Evolutionary conservation across 441 rosid species (phyloP), one percentile per base, ranked within the genome.

Genomic region (Omphalea diandra): DNA sequence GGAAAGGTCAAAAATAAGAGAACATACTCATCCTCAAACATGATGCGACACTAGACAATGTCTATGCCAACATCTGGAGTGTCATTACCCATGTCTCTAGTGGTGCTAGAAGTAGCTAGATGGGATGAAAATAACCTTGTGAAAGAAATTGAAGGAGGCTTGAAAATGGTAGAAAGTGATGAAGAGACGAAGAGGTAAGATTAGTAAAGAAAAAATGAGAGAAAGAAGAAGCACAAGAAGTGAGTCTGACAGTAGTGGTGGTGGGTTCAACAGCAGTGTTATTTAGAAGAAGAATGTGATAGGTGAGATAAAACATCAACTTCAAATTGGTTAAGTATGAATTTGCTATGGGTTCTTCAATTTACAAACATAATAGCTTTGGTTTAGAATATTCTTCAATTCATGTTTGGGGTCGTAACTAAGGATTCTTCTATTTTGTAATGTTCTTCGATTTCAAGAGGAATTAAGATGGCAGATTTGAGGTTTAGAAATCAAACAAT

Each of bases 31-130:
- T 94, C 98, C 27, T 90, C 98, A 52, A 94, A 88, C 98, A 94
- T 91, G 83, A 94, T 97, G 78, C 98, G 97, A 29, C 96, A 78
- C 85, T 94, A 97, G 74, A 94, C 97, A 60, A 97, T 94, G 78
- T 94, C 98, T 97, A 94, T 94, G 79, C 87, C 90, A n/a, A 88
- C 82, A 53, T 86, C 94, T 27, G 82, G 70, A 57, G 77, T 43
- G 68, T 85, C 91, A n/a, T n/a, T n/a, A 5, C 66, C 82, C 94
- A 88, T 85, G 87, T 77, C 33, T 73, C 79, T 36, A 55, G 57
- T 3, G 82, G 77, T 32, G 74, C 82, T 50, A 11, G 29, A 26
- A 17, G 3, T 27, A 44, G 66, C 20, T 70, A 27, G 70, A 73
- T 29, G 74, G 63, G 46, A 56, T 47, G 84, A 63, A 54, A 71